Conservation (phyloP, 2,329 filamentous ascomycete species). For the Beauveria sp. region DNA sequence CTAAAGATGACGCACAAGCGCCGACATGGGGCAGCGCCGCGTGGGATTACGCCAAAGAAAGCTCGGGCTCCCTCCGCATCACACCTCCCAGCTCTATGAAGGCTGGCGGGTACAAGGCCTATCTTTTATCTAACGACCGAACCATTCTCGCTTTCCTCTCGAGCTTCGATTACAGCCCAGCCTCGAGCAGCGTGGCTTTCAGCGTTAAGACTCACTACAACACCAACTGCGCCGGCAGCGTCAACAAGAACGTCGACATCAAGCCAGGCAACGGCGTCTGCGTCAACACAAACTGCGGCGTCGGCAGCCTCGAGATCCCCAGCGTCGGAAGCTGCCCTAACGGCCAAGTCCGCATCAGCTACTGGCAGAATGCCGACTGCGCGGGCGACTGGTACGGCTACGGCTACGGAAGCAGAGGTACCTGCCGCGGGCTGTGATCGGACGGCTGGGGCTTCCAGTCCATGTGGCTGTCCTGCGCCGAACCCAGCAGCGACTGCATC, state of each 20-base stretch:
- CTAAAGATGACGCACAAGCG: neutral
- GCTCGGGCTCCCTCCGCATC: neutral
- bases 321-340: slow-evolving; percentile 1
- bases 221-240: neutral
- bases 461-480: neutral
- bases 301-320: neutral
- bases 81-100: neutral
- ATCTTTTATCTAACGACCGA: neutral
- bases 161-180: neutral
- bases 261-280: neutral
- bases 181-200: neutral
- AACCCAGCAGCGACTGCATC: neutral
- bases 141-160: neutral
- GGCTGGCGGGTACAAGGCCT: slow-evolving; percentile 1
- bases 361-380: slow-evolving; percentile 6
- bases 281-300: slow-evolving; percentile 1
- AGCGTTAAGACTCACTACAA: neutral
- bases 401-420: slow-evolving; percentile 3
- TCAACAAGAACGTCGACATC: neutral
- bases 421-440: slow-evolving; percentile 1
- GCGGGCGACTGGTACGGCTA: slow-evolving; percentile 7
- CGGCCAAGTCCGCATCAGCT: slow-evolving; percentile 6
- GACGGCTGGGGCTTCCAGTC: slow-evolving; percentile 4
- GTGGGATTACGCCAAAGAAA: neutral
- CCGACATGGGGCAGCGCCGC: neutral